Percentiles rank a stretch among this genome's conserved stretches.
These are phyloP conservation scores for Xylaria sp. DNA, from an alignment of 2,329 filamentous ascomycete genomes.

Conservation along the genomic window DNA sequence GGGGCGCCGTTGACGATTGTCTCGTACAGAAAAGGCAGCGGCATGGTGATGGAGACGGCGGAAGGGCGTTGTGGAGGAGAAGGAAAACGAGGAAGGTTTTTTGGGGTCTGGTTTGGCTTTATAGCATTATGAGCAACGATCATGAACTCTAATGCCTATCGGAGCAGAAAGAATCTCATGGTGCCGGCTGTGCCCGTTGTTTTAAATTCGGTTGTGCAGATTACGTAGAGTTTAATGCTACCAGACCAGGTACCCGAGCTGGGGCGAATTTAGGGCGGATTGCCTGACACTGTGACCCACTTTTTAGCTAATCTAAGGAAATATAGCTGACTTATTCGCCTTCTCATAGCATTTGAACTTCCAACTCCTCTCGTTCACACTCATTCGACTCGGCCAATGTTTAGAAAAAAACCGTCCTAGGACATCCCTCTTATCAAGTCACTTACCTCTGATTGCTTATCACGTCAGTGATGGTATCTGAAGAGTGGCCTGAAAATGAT, in stretches of 20 bases:
- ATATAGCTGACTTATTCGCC: background rate
- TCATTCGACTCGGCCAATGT: background rate
- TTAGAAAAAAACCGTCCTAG: background rate
- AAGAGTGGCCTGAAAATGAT: constrained; percentile 44
- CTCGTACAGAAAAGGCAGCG: constrained; percentile 61
- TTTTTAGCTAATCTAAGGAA: background rate
- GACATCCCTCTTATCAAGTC: background rate
- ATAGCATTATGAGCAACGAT: constrained; percentile 21
- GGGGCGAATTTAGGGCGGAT: constrained; percentile 19
- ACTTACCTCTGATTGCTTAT: background rate
- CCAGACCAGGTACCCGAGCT: constrained; percentile 9
- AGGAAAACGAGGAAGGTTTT: background rate
- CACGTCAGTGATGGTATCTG: constrained; percentile 37
- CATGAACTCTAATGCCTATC: constrained; percentile 2
- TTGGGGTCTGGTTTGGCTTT: background rate
- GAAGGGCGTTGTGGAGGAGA: background rate
- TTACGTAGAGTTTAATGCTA: constrained; percentile 24
- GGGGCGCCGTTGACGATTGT: constrained; percentile 62
- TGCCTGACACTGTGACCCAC: background rate
- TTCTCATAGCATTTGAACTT: constrained; percentile 1
- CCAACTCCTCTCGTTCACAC: background rate
- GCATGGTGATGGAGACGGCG: constrained; percentile 24
- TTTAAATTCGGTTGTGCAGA: constrained; percentile 20
- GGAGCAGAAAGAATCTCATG: background rate
- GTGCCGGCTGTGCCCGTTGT: background rate